phyloP scores from a whole-genome alignment of 2,329 filamentous ascomycete genomes.

The Xylariaceae sp. region DNA sequence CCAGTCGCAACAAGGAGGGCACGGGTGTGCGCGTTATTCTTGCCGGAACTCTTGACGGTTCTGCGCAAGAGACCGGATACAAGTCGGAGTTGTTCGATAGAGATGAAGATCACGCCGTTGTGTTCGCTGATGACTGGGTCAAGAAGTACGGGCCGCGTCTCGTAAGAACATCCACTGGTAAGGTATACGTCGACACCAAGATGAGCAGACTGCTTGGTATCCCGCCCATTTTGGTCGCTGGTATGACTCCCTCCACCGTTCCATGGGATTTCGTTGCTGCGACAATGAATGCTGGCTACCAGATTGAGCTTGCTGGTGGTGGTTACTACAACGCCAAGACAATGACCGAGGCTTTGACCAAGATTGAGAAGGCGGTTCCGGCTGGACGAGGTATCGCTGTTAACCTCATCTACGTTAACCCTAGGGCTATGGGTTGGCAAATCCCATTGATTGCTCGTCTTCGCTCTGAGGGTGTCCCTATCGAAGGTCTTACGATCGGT shows the following conservation, averaged over 20 bases:
- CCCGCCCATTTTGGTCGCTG: slow-evolving; percentile 83
- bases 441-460: slow-evolving; percentile 78
- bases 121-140: slow-evolving; percentile 95
- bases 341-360: slow-evolving; percentile 76
- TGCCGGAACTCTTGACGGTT: slow-evolving; percentile 86
- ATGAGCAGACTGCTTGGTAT: slow-evolving; percentile 83
- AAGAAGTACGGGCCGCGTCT: slow-evolving; percentile 93
- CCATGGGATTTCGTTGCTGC: slow-evolving; percentile 88
- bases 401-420: slow-evolving; percentile 89
- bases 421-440: slow-evolving; percentile 86
- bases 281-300: slow-evolving; percentile 92
- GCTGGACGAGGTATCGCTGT: slow-evolving; percentile 82
- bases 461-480: slow-evolving; percentile 78
- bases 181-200: slow-evolving; percentile 94
- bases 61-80: slow-evolving; percentile 87
- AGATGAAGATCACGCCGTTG: slow-evolving; percentile 89
- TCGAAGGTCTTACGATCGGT: slow-evolving; percentile 88
- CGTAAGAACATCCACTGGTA: slow-evolving; percentile 80
- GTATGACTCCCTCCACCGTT: slow-evolving; percentile 89
- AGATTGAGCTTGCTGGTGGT: slow-evolving; percentile 83
- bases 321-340: slow-evolving; percentile 79
- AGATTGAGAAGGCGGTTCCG: slow-evolving; percentile 80
- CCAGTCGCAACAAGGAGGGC: slow-evolving; percentile 98
- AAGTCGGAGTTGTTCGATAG: slow-evolving; percentile 97
- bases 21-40: slow-evolving; percentile 95